phyloP scores from a whole-genome alignment of 116 monocot species.

The Zostera marina region DNA sequence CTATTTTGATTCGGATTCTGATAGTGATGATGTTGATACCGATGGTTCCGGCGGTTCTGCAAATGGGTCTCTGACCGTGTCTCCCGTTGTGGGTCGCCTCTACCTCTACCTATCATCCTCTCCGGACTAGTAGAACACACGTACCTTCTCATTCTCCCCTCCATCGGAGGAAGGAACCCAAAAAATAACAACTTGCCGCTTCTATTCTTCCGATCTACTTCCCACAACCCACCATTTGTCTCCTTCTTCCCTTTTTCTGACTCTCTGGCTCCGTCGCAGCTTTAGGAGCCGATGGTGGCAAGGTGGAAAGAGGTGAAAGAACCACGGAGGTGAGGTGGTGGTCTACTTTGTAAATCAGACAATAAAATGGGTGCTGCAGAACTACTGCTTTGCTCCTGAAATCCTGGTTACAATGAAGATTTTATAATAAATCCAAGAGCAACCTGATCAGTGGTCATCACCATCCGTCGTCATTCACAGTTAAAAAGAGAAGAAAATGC shows the following conservation, averaged over 20 bases:
- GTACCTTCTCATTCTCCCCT: constrained; percentile 30
- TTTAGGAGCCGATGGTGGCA: background rate
- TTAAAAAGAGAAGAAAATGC: too few relatives aligned
- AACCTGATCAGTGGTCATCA: too few relatives aligned
- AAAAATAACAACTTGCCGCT: background rate
- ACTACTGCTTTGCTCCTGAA: too few relatives aligned
- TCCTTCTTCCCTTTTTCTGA: background rate
- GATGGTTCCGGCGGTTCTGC: constrained; percentile 4
- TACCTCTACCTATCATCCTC: constrained; percentile 1
- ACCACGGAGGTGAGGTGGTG: too few relatives aligned
- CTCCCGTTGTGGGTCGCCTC: constrained; percentile 8
- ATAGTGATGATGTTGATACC: background rate
- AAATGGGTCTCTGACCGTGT: constrained; percentile 1
- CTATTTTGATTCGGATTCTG: constrained; percentile 5
- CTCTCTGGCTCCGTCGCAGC: background rate
- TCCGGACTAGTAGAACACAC: constrained; percentile 20
- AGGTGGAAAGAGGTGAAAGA: background rate
- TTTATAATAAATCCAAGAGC: too few relatives aligned
- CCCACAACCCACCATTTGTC: background rate
- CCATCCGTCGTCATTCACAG: too few relatives aligned
- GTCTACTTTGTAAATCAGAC: too few relatives aligned
- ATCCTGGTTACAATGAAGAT: too few relatives aligned
- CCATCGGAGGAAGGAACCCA: constrained; percentile 13
- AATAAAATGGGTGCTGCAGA: too few relatives aligned
- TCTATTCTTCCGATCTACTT: background rate